These are phyloP conservation scores for Aechmea fasciata DNA, from an alignment of 176 grass and related monocot genomes.

Conservation along the genomic window DNA sequence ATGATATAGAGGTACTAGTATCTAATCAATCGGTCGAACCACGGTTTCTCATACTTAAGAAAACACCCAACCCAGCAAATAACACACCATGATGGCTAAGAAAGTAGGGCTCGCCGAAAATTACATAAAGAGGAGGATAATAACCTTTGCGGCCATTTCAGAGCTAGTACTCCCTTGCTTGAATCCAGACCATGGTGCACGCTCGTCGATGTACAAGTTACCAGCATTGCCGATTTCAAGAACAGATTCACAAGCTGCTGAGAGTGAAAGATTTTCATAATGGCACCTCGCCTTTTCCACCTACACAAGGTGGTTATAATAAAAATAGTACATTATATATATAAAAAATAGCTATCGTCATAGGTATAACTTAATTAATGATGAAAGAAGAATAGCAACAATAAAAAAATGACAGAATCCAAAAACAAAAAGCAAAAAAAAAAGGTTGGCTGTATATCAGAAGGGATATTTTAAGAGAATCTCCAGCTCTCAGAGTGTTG, in stretches of 20 bases:
- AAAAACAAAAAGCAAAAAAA: too few relatives aligned
- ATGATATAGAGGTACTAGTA: too few relatives aligned
- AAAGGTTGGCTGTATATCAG: too few relatives aligned
- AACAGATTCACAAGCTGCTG: conserved; percentile 74
- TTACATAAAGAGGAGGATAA: not conserved
- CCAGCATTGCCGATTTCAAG: conserved; percentile 78
- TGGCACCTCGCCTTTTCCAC: conserved; percentile 51
- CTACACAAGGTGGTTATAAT: conserved; percentile 26
- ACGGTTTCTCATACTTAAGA: too few relatives aligned
- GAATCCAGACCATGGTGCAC: conserved; percentile 87
- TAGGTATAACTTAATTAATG: too few relatives aligned
- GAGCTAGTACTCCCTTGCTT: conserved; percentile 71
- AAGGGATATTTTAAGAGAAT: too few relatives aligned
- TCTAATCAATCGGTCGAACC: too few relatives aligned
- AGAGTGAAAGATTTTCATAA: conserved; percentile 77
- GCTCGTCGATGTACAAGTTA: conserved; percentile 80
- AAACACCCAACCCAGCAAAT: too few relatives aligned
- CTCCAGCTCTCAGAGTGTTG: not conserved
- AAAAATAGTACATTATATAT: not conserved
- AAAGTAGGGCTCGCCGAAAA: not conserved
- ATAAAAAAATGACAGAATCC: too few relatives aligned
- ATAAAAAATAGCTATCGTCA: not conserved
- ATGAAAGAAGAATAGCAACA: too few relatives aligned
- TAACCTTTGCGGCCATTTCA: conserved; percentile 90
- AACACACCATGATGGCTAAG: too few relatives aligned